Evolutionary conservation across 2,329 filamentous ascomycete species (phyloP).

Genomic region (Colletotrichum sp.): DNA sequence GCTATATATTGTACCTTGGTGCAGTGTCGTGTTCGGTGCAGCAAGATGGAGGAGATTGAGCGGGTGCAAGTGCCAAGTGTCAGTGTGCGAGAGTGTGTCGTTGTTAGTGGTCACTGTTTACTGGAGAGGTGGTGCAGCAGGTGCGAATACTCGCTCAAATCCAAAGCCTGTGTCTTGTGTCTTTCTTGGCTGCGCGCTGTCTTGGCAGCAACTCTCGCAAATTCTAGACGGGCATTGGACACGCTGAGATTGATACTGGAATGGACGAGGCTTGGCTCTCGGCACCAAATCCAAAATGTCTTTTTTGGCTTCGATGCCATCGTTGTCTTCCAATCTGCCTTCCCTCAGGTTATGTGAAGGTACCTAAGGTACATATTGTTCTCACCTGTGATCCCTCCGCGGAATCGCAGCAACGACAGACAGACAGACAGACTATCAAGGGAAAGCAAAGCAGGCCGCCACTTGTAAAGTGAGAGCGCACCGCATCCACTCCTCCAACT

Average conservation of each 20-base stretch:
- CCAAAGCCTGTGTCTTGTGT: not conserved
- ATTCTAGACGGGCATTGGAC: conserved; percentile 1
- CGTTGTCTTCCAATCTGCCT: not conserved
- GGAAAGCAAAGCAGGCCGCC: not conserved
- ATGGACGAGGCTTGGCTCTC: conserved; percentile 6
- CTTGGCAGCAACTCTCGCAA: conserved; percentile 14
- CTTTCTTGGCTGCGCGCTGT: conserved; percentile 16
- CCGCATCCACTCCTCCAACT: not conserved
- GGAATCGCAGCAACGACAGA: too few relatives aligned
- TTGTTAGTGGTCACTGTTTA: not conserved
- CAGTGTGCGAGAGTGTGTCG: not conserved
- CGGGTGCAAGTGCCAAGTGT: not conserved
- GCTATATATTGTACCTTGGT: not conserved
- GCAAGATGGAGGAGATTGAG: not conserved
- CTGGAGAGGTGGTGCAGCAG: not conserved
- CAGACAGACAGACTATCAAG: not conserved
- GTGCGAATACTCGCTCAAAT: not conserved
- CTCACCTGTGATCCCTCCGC: too few relatives aligned
- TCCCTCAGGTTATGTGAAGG: not conserved
- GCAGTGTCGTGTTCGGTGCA: not conserved
- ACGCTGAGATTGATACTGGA: not conserved
- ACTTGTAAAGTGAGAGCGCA: not conserved
- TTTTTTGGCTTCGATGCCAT: not conserved
- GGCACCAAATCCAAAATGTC: not conserved
- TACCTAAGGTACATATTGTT: too few relatives aligned